Base-by-base conservation (phyloP, 129 eudicot genomes). In the sunflower (Helianthus annuus) region DNA sequence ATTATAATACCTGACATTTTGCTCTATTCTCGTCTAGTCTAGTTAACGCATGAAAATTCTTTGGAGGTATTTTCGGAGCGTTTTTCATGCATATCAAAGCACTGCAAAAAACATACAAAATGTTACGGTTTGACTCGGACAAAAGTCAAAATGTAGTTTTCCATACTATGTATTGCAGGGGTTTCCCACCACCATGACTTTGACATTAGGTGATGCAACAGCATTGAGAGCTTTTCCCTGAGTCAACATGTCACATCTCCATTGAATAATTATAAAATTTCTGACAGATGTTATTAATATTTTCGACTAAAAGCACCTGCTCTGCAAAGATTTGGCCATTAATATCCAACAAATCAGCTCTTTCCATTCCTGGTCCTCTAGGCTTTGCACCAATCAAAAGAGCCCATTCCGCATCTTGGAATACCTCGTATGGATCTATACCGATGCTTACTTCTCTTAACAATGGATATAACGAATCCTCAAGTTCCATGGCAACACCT, bases 401-500 rank as follows among this genome's bases (percentile, higher is more conserved):
- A 15, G 97, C 97, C 99, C 99, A 94, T 66, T 90, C 99, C n/a
- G 80, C 97, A 83, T 94, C 97, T 78, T 86, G 88, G 78, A 94
- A 94, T 57, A 94, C 85, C 57, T 94, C 99, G 71, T 85, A 90
- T 46, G 99, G 93, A 84, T 94, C 97, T 63, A 94, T 94, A n/a
- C 99, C 89, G 1, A 94, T 94, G 67, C 93, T 94, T 80, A 94
- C 97, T 76, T 88, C 96, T 76, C 99, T 82, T 64, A 94, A 46
- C 45, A 94, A 76, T 15, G 99, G 99, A 78, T 48, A 94, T 69
- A 94, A 76, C 24, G 99, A 94, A 69, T 90, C 99, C 86, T 94
- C 99, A 0, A 94, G 89, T 76, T 94, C 99, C 99, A 94, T 94
- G 10, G 99, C 99, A 66, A 94, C 99, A 51, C 99, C 98, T 93